Conservation (phyloP, 192 early-diverging fungal genomes). For the Coemansia guatemalensis region DNA sequence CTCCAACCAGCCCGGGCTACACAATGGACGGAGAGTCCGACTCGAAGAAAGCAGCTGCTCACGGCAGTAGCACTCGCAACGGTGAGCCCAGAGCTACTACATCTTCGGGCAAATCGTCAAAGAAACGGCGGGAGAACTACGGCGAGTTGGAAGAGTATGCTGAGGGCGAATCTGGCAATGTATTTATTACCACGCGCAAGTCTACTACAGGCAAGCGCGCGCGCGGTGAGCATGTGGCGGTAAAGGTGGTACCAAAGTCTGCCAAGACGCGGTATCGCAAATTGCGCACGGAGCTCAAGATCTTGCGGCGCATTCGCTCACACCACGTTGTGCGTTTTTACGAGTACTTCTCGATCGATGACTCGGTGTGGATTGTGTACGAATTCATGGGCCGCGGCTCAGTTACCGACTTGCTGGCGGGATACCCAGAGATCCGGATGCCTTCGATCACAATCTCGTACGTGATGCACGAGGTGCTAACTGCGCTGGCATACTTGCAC, state of each 20-base stretch:
- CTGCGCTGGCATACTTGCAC: slow-evolving; percentile 54
- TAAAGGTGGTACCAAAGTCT: slow-evolving; percentile 53
- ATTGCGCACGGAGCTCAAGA: slow-evolving; percentile 52
- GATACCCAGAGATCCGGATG: slow-evolving; percentile 53
- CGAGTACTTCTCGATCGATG: slow-evolving; percentile 54
- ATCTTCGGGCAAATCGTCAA: slow-evolving; percentile 36
- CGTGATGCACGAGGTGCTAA: slow-evolving; percentile 49
- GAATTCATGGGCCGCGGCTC: slow-evolving; percentile 57
- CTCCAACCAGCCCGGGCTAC: slow-evolving; percentile 10
- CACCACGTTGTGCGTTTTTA: slow-evolving; percentile 55
- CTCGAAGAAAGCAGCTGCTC: slow-evolving; percentile 3
- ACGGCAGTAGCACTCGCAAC: slow-evolving; percentile 4
- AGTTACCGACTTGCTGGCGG: slow-evolving; percentile 52
- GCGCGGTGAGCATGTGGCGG: slow-evolving; percentile 46
- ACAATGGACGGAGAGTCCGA: slow-evolving; percentile 18
- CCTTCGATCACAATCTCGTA: slow-evolving; percentile 40
- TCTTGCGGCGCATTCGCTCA: slow-evolving; percentile 50
- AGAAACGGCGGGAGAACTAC: slow-evolving; percentile 52
- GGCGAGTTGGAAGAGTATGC: slow-evolving; percentile 55
- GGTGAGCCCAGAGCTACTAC: slow-evolving; percentile 9
- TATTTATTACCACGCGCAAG: slow-evolving; percentile 45
- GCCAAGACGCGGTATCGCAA: slow-evolving; percentile 52
- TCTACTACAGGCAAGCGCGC: slow-evolving; percentile 32
- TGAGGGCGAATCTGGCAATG: slow-evolving; percentile 55
- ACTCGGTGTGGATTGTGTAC: slow-evolving; percentile 57